Conservation (phyloP, 306 rosid genomes). For the Rosa rugosa region DNA sequence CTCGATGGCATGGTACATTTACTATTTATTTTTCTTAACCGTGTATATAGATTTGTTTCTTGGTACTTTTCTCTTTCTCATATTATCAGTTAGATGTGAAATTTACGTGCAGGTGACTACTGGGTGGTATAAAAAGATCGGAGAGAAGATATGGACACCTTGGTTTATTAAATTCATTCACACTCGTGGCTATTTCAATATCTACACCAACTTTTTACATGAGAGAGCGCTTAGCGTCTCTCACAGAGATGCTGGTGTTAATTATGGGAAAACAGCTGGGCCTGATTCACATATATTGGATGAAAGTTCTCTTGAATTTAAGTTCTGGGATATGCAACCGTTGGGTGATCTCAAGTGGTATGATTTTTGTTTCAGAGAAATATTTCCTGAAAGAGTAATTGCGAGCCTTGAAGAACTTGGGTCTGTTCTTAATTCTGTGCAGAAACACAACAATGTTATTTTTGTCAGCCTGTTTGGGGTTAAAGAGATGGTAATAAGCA, state of each 20-base stretch:
- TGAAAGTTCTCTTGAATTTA: slow-evolving; percentile 57
- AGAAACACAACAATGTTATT: slow-evolving; percentile 43
- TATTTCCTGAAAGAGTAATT: slow-evolving; percentile 53
- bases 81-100: slow-evolving; percentile 26
- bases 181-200: slow-evolving; percentile 74
- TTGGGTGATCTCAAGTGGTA: slow-evolving; percentile 74
- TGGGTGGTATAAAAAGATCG: slow-evolving; percentile 90
- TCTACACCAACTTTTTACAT: slow-evolving; percentile 68
- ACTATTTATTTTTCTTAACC: not conserved
- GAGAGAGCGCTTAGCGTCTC: slow-evolving; percentile 90
- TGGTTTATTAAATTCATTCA: slow-evolving; percentile 96
- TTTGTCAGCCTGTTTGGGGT: slow-evolving; percentile 61
- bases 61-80: slow-evolving; percentile 12
- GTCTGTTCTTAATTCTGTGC: slow-evolving; percentile 49
- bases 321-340: slow-evolving; percentile 64
- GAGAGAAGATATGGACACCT: slow-evolving; percentile 98
- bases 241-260: slow-evolving; percentile 96
- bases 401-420: slow-evolving; percentile 61
- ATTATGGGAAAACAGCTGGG: slow-evolving; percentile 93
- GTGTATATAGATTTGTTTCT: not conserved
- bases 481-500: slow-evolving; percentile 47
- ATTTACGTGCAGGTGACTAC: slow-evolving; percentile 68
- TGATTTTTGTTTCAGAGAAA: slow-evolving; percentile 93
- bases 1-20: slow-evolving; percentile 85
- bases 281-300: slow-evolving; percentile 83